A percentile compares a stretch with the other conserved stretches of the same genome.
Conservation (phyloP, 1,139 yeast species). For the Arxiozyma telluris region DNA sequence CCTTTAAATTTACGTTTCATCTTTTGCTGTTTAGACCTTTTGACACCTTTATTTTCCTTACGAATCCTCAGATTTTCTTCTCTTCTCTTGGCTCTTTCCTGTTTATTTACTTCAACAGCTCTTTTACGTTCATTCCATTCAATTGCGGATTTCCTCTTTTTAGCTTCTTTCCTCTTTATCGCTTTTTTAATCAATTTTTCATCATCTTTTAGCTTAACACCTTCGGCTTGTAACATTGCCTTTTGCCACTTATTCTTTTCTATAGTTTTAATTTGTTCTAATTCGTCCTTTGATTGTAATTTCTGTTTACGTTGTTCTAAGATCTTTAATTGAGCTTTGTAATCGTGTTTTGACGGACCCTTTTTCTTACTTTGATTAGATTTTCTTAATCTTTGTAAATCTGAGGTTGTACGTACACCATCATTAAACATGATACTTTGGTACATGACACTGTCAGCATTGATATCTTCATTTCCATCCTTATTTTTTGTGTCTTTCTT, state of each 20-base stretch:
- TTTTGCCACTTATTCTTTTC: conserved; percentile 81
- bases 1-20: conserved; percentile 61
- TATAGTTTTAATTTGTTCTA: conserved; percentile 49
- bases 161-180: conserved; percentile 68
- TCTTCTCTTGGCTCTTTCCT: conserved; percentile 72
- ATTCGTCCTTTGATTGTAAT: conserved; percentile 50
- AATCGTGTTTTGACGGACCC: conserved; percentile 81
- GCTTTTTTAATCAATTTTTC: conserved; percentile 82
- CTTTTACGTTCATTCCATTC: conserved; percentile 86
- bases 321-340: conserved; percentile 71
- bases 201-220: conserved; percentile 79
- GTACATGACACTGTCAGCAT: conserved; percentile 46
- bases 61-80: conserved; percentile 82
- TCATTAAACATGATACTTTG: conserved; percentile 79
- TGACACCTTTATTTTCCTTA: conserved; percentile 69
- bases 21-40: conserved; percentile 57
- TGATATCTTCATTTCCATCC: conserved; percentile 34
- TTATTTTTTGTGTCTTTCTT: conserved; percentile 25
- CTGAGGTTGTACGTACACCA: conserved; percentile 75
- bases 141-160: conserved; percentile 69
- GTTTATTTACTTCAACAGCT: conserved; percentile 63
- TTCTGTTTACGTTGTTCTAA: conserved; percentile 67
- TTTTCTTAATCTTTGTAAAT: conserved; percentile 54
- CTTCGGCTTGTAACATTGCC: conserved; percentile 81
- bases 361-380: conserved; percentile 39